Evolutionary conservation across 495 filamentous ascomycete genomes (phyloP).

Genomic region (Aspergillus cavernicola): DNA sequence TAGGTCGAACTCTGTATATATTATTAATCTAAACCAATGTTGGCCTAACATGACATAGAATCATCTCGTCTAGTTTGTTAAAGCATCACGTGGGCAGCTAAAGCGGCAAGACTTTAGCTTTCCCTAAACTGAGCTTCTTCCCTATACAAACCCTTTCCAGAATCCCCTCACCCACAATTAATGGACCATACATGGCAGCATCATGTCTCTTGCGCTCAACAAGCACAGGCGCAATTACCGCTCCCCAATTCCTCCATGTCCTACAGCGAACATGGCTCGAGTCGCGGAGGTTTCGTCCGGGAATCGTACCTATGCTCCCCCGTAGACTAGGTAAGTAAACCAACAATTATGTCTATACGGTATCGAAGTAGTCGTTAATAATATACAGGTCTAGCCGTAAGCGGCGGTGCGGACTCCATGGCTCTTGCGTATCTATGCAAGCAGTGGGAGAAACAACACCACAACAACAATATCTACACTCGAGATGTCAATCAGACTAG

Average conservation of each 20-base stretch:
- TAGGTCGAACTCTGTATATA: slow-evolving; percentile 5
- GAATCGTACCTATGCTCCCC: slow-evolving; percentile 14
- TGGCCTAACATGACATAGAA: neutral
- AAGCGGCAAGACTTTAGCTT: slow-evolving; percentile 7
- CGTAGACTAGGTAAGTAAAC: slow-evolving; percentile 15
- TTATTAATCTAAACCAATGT: slow-evolving; percentile 1
- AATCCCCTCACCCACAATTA: neutral
- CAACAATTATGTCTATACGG: too few species aligned
- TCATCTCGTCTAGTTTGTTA: too few species aligned
- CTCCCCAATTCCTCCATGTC: slow-evolving; percentile 50
- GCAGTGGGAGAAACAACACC: slow-evolving; percentile 32
- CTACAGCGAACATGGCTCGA: slow-evolving; percentile 48
- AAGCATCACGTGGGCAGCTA: slow-evolving; percentile 4
- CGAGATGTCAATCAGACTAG: neutral
- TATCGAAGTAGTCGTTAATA: too few species aligned
- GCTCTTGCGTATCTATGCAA: slow-evolving; percentile 75
- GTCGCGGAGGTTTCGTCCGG: slow-evolving; percentile 20
- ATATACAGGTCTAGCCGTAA: slow-evolving; percentile 71
- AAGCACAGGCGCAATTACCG: slow-evolving; percentile 38
- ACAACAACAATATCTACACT: neutral
- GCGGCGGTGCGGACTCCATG: slow-evolving; percentile 96
- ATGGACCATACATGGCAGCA: slow-evolving; percentile 16
- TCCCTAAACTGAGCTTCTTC: neutral
- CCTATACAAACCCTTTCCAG: neutral
- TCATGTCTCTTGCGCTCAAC: slow-evolving; percentile 6